Conservation (phyloP, 345 rosid genomes). For the Eutrema yunnanense region DNA sequence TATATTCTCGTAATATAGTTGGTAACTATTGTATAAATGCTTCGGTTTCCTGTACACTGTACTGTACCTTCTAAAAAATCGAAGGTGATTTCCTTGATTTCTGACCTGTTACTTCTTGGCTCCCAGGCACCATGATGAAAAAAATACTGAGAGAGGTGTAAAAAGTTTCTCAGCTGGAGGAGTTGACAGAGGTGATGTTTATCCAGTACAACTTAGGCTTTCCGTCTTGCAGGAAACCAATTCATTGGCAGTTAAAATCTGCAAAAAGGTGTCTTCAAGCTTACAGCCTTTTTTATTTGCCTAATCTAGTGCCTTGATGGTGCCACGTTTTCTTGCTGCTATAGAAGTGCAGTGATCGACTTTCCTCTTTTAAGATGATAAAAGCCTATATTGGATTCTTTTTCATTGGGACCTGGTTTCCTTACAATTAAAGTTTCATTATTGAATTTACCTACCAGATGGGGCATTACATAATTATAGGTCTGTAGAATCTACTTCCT, state of each 20-base stretch:
- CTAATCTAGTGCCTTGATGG: neutral
- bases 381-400: neutral
- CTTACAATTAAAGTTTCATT: neutral
- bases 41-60: neutral
- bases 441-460: neutral
- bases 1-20: neutral
- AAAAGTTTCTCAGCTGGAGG: conserved; percentile 71
- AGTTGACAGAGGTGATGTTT: conserved; percentile 92
- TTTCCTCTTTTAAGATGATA: neutral
- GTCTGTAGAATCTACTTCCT: neutral
- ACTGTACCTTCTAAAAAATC: neutral
- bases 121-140: conserved; percentile 77
- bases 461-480: neutral
- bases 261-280: conserved; percentile 65
- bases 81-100: neutral
- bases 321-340: neutral
- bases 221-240: conserved; percentile 58
- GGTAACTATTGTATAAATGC: neutral
- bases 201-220: conserved; percentile 86
- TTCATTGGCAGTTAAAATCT: conserved; percentile 72
- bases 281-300: neutral
- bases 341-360: neutral
- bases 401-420: neutral
- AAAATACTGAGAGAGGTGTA: conserved; percentile 55
- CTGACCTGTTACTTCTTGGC: conserved; percentile 7